These are phyloP conservation scores for Pseudogymnoascus sp. DNA, from an alignment of 2,329 filamentous ascomycete genomes.

Conservation along the genomic window DNA sequence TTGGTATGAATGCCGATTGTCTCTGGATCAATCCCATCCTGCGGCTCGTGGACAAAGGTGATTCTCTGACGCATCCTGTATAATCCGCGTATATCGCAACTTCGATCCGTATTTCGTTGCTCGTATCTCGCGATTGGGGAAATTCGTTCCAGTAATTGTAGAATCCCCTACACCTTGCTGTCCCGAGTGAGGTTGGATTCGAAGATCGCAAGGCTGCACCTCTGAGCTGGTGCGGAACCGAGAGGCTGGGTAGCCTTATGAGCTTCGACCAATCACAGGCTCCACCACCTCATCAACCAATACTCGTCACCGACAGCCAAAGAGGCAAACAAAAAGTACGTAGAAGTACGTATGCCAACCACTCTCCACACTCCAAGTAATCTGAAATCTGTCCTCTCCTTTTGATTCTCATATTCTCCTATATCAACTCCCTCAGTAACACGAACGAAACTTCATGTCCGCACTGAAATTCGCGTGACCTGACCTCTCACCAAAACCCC, in stretches of 20 bases:
- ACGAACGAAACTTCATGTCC: not conserved
- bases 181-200: not conserved
- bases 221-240: not conserved
- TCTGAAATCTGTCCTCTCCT: not conserved
- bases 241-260: not conserved
- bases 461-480: not conserved
- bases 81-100: not conserved
- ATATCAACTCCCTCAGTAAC: not conserved
- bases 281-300: not conserved
- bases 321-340: not conserved
- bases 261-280: not conserved
- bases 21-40: conserved; percentile 54
- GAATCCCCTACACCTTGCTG: not conserved
- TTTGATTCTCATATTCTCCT: not conserved
- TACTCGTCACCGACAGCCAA: not conserved
- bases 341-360: not conserved
- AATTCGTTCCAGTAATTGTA: not conserved
- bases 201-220: not conserved
- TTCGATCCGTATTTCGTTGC: not conserved
- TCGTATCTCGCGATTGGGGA: not conserved
- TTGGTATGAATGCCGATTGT: conserved; percentile 49
- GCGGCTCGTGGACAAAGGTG: conserved; percentile 66
- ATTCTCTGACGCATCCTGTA: conserved; percentile 63
- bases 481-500: not conserved
- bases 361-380: not conserved